Evolutionary conservation across 441 rosid genomes (phyloP), one percentile per base, ranked within the genome.

Genomic region (Theobroma grandiflorum): DNA sequence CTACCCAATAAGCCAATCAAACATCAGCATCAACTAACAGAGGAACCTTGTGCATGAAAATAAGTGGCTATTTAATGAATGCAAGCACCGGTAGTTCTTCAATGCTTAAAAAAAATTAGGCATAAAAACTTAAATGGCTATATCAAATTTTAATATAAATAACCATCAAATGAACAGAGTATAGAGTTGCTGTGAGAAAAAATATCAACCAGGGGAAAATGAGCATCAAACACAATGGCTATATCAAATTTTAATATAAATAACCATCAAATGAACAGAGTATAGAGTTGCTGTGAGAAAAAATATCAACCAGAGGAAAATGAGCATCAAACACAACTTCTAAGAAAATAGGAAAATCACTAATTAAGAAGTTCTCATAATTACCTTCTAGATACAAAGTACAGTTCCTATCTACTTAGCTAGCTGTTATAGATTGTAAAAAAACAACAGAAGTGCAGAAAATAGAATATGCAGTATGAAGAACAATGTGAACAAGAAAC

Each of bases 401-500:
- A 74, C n/a, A 49, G 74, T 7, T 47, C 59, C 42, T 47, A 49
- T 31, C 20, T 49, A 31, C 61, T 52, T 16, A 50, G 61, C 45
- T 71, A 33, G 75, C 37, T 16, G 31, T 71, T 71, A 69, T 14
- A 31, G 42, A 50, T 50, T 69, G 59, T 50, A 15, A 14, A 0
- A 49, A 12, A 49, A 50, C 42, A 71, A 50, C 2, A 33, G 4
- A 71, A 33, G 14, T 4, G 15, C 45, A 50, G 58, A 66, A 26
- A 45, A 55, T 20, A n/a, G 49, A 71, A 57, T 18, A 69, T 4
- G 10, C 37, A 33, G 18, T 11, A 26, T 11, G 45, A 78, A 14
- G 68, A 72, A 72, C 8, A 35, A 59, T 18, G 8, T 20, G 57
- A 68, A 73, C 15, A 14, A 11, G n/a, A 35, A 82, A n/a, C 22